Percentiles rank a stretch among this genome's conserved stretches.
Conservation (phyloP, 1,139 yeast species). For the Schwanniomyces etchellsii region DNA sequence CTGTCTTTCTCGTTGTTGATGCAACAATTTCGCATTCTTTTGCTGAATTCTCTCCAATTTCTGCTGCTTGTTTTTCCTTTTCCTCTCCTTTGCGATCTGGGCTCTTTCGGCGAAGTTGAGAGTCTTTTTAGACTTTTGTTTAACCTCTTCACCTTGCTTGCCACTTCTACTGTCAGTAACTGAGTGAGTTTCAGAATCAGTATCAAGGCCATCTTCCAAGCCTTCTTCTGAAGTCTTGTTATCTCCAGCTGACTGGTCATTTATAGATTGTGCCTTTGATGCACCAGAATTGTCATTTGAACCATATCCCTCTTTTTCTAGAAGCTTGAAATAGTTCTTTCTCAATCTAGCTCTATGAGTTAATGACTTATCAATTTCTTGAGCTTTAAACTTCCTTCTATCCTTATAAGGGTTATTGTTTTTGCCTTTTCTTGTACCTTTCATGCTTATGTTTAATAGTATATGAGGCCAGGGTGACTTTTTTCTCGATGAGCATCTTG, state of each 20-base stretch:
- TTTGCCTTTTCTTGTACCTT: conserved; percentile 3
- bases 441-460: no score
- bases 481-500: conserved; percentile 7
- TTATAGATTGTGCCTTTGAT: neutral
- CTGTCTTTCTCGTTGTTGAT: conserved; percentile 25
- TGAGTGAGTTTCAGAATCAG: conserved; percentile 11
- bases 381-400: conserved; percentile 35
- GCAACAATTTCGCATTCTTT: conserved; percentile 17
- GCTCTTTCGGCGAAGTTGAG: conserved; percentile 43
- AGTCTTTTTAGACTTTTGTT: conserved; percentile 10
- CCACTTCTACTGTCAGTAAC: conserved; percentile 12
- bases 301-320: conserved; percentile 59
- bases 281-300: conserved; percentile 1
- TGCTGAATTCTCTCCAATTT: conserved; percentile 24
- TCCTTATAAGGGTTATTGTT: conserved; percentile 28
- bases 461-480: no score
- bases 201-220: conserved; percentile 2
- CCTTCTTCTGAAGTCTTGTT: neutral
- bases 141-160: conserved; percentile 7
- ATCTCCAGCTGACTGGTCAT: neutral
- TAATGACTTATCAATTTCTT: conserved; percentile 71
- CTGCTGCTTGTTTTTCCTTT: conserved; percentile 30
- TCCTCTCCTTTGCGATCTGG: conserved; percentile 38
- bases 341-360: conserved; percentile 79
- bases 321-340: conserved; percentile 73